Conservation (phyloP, 1,284 basidiomycete species). For the Xerocomus amazonicus region DNA sequence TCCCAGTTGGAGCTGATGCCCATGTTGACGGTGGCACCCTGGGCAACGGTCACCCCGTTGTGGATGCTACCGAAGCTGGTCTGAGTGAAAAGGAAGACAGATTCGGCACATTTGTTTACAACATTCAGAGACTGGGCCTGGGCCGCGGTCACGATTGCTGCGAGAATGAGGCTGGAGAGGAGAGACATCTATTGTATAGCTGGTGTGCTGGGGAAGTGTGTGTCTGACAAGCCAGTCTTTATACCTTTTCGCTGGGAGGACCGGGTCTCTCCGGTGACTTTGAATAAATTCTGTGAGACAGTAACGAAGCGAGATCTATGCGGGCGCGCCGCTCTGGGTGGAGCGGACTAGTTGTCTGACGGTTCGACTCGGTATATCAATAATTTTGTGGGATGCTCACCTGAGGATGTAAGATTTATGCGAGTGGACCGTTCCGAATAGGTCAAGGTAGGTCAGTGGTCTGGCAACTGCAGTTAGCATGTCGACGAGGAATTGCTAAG, state of each 20-base stretch:
- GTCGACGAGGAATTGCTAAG: neutral
- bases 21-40: constrained; percentile 27
- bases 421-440: too few species aligned
- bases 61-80: constrained; percentile 28
- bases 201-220: constrained; percentile 1
- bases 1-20: constrained; percentile 35
- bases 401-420: too few species aligned
- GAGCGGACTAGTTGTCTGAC: neutral
- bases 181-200: constrained; percentile 11
- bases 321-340: neutral
- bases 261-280: constrained; percentile 2
- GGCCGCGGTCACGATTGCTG: constrained; percentile 14
- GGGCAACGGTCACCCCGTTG: constrained; percentile 26
- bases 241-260: constrained; percentile 6
- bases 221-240: constrained; percentile 3
- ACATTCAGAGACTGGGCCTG: constrained; percentile 26
- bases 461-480: too few species aligned
- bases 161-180: constrained; percentile 21
- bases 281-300: neutral
- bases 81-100: constrained; percentile 32
- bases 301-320: neutral
- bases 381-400: too few species aligned
- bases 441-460: too few species aligned
- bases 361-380: too few species aligned
- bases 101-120: constrained; percentile 25